A percentile compares a stretch with the other conserved stretches of the same genome.
These are phyloP conservation scores for Lentinula lateritia DNA, from an alignment of 768 basidiomycete species.

Conservation along the genomic window DNA sequence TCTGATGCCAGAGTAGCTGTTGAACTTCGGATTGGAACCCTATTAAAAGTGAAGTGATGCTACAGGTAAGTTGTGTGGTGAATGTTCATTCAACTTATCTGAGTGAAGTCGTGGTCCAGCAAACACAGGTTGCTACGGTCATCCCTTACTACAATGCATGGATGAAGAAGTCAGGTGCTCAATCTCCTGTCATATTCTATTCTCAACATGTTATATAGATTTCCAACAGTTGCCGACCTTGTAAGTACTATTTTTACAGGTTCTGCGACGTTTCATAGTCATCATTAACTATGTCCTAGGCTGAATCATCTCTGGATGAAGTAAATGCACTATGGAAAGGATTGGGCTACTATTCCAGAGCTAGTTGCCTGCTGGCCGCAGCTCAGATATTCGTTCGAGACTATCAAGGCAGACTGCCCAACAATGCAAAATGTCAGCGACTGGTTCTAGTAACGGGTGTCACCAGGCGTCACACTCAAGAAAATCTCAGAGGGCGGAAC, in stretches of 20 bases:
- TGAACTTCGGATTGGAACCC: not conserved
- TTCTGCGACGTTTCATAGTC: conserved; percentile 6
- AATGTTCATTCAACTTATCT: not conserved
- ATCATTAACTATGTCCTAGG: conserved; percentile 29
- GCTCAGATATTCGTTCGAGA: conserved; percentile 73
- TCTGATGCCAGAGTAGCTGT: not conserved
- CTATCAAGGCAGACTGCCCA: conserved; percentile 66
- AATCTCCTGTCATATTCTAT: not conserved
- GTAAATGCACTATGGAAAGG: conserved; percentile 92
- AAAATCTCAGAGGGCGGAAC: too few species aligned
- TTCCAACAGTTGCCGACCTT: conserved; percentile 75
- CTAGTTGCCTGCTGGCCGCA: conserved; percentile 75
- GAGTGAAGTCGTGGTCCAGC: conserved; percentile 47
- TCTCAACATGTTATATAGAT: conserved; percentile 36
- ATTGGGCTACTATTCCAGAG: conserved; percentile 86
- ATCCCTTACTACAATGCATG: conserved; percentile 89
- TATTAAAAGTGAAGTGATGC: not conserved
- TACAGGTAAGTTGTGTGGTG: not conserved
- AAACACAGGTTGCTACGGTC: conserved; percentile 92
- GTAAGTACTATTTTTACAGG: conserved; percentile 34
- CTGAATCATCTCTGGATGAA: conserved; percentile 68
- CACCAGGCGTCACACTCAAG: too few species aligned
- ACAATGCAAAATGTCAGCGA: too few species aligned
- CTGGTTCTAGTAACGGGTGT: too few species aligned
- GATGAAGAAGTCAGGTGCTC: conserved; percentile 63